Base-by-base conservation (phyloP, 108 stramenopile species). In the Mayamaea pseudoterrestris region DNA sequence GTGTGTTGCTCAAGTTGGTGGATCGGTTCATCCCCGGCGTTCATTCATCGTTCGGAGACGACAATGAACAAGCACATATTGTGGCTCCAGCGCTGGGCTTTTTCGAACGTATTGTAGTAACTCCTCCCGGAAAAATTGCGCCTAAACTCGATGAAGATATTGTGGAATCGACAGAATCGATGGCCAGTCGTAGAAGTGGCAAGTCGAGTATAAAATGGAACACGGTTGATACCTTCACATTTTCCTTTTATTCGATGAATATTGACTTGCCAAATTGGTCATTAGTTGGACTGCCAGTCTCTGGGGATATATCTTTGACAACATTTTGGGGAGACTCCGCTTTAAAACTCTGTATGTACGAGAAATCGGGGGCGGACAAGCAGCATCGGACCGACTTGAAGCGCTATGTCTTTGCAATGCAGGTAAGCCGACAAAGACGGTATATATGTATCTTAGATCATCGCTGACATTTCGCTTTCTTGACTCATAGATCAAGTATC, bases 271-370 rank as follows among this genome's bases (percentile, higher is more conserved):
- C 71, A 11, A 58, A 47, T 18, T 90, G 88, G 88, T 53, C 71
- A 12, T 51, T 81, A 8, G 68, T 63, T 41, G 72, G 71, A 4
- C 40, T 85, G 13, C 88, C 88, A 8, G 48, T 80, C 4, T 68
- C 75, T 35, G 35, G 52, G 20, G 76, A 78, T 45, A 53, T 85
- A 24, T 47, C 58, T 44, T 55, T 90, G 25, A 49, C 58, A 28
- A 80, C 75, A 5, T 85, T 90, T 55, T 90, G 88, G 88, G 74
- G 76, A 20, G 68, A 70, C 27, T 71, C 83, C 1, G 60, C 58
- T 6, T 35, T 70, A 7, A 31, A 61, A 14, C 40, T 78, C 11
- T 44, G 53, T 40, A 52, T 69, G 0, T 72, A 76, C 31, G 72
- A 74, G 27, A n/a, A n/a, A 48, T 40, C 11, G 34, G 21, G 2